Evolutionary conservation across 1,284 basidiomycete species (phyloP).

Genomic region (Cronartium ribicola): DNA sequence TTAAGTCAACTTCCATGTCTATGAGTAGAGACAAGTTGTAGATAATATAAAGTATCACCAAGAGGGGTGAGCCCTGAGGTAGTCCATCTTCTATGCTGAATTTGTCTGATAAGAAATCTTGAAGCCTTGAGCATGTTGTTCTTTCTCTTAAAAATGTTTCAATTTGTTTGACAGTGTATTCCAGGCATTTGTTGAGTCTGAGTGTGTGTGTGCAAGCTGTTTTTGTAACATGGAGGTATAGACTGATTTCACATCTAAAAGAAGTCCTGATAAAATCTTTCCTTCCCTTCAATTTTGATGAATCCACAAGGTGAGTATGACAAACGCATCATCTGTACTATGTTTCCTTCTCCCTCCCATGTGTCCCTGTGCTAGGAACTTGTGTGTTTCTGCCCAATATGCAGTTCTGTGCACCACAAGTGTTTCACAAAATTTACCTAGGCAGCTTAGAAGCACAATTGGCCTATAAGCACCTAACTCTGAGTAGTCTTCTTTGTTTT

Average conservation of each 20-base stretch:
- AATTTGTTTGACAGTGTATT: slow-evolving; percentile 5
- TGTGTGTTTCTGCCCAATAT: background rate
- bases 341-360: slow-evolving; percentile 3
- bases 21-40: slow-evolving; percentile 17
- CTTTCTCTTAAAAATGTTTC: background rate
- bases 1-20: background rate
- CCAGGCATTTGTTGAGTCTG: background rate
- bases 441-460: background rate
- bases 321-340: no score
- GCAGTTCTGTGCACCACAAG: background rate
- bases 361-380: background rate
- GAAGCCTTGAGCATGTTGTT: no score
- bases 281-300: no score
- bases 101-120: slow-evolving; percentile 1
- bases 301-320: no score
- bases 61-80: background rate
- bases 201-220: background rate
- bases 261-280: no score
- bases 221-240: slow-evolving; percentile 17
- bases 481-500: slow-evolving; percentile 1
- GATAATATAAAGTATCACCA: slow-evolving; percentile 17
- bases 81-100: slow-evolving; percentile 12
- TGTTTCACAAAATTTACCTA: slow-evolving; percentile 19
- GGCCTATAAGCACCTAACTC: background rate
- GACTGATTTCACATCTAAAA: slow-evolving; percentile 20